A percentile compares a stretch with the other conserved stretches of the same genome.
Conservation (phyloP, 495 filamentous ascomycete genomes). For the Pseudoneurospora amorphoporcata region DNA sequence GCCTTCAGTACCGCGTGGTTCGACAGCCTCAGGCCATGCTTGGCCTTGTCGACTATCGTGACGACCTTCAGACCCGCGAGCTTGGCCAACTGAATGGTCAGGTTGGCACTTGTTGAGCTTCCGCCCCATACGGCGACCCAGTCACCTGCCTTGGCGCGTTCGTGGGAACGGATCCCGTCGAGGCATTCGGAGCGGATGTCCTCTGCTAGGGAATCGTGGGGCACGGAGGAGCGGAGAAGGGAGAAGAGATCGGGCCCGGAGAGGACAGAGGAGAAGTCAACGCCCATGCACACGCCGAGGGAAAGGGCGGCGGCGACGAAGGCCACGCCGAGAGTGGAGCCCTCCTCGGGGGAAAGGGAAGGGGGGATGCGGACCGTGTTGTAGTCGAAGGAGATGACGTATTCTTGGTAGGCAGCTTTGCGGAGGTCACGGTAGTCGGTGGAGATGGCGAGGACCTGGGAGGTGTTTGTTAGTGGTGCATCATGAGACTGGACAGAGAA, state of each 20-base stretch:
- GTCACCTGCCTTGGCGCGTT: constrained; percentile 41
- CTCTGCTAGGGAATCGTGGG: constrained; percentile 30
- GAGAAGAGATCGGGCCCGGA: constrained; percentile 44
- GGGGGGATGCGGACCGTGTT: constrained; percentile 51
- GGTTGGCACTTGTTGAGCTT: constrained; percentile 49
- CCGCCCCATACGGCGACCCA: constrained; percentile 66
- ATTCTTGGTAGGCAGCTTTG: constrained; percentile 61
- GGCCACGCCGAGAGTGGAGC: constrained; percentile 53
- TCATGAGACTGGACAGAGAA: background rate
- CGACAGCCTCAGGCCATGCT: constrained; percentile 46
- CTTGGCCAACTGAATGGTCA: constrained; percentile 51
- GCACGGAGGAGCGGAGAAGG: constrained; percentile 26
- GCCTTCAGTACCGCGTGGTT: constrained; percentile 32
- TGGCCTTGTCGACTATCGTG: constrained; percentile 48
- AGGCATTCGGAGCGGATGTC: constrained; percentile 49
- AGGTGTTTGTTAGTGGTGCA: background rate
- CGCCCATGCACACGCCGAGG: constrained; percentile 49
- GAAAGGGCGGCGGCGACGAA: constrained; percentile 50
- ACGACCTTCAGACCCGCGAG: constrained; percentile 48
- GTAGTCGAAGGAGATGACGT: constrained; percentile 50
- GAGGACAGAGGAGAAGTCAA: constrained; percentile 40
- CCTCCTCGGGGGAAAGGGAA: constrained; percentile 35
- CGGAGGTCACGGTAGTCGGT: constrained; percentile 63
- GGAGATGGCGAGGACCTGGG: constrained; percentile 47
- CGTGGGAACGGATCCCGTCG: constrained; percentile 27